Base-by-base conservation (phyloP, 306 rosid genomes). In the Begonia masoniana region DNA sequence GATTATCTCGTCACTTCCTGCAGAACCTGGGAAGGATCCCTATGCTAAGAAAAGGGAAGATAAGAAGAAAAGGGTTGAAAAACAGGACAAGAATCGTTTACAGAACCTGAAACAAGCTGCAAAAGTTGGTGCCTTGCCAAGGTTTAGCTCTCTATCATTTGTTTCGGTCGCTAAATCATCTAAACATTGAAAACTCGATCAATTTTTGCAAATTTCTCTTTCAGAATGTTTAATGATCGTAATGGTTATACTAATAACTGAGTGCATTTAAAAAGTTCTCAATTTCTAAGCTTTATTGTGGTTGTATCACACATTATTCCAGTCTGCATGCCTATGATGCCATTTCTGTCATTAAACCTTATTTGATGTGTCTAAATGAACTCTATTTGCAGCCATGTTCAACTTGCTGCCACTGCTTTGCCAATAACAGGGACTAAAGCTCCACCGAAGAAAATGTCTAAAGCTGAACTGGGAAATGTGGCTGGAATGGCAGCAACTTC, bases 371-470 rank as follows among this genome's bases (percentile, higher is more conserved):
- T 7, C 43, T 13, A 1, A 43, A 10, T 10, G 10, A 26, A 42
- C 12, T 61, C 43, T 41, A 14, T 61, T 52, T 42, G 43, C 88
- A 86, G 96, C 73, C 99, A 86, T 68, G 60, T 91, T 64, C 96
- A 81, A 68, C 70, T 91, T 65, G 94, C 96, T 60, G 99, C 94
- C 5, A 86, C 86, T 55, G 70, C 88, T 55, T 75, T 91, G 82
- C 96, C 99, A 39, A 91, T 91, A 63, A 91, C 93, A n/a, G 96
- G 94, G 74, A 75, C 79, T 50, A 84, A 75, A 60, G 85, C 86
- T 52, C 78, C 67, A 17, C 81, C 86, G 11, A 82, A 71, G 81
- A 91, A 81, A 68, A 59, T 79, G 48, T 61, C 82, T 24, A 86
- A 91, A 72, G 81, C 81, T 48, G 88, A 81, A 62, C 82, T 89